These are phyloP conservation scores for Salvia hispanica DNA, from an alignment of 257 asterid genomes.

Conservation along the genomic window DNA sequence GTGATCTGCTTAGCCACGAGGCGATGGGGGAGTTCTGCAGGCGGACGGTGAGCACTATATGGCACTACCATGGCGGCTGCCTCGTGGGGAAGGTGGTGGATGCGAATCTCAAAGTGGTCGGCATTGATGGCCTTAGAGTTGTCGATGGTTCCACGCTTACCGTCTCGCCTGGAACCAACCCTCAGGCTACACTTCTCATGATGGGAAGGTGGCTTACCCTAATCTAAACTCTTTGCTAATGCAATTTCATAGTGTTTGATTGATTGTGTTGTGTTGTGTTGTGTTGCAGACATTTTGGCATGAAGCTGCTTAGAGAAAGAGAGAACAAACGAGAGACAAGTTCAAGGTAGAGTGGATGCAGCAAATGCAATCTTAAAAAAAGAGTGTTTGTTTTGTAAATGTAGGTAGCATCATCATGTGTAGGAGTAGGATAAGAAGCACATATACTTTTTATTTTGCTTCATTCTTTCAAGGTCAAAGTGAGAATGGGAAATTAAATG, in stretches of 20 bases:
- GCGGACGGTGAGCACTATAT: constrained; percentile 76
- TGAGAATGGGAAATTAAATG: too few species aligned
- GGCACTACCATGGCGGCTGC: constrained; percentile 99
- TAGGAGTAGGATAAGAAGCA: too few species aligned
- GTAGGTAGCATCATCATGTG: too few species aligned
- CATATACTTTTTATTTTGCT: too few species aligned
- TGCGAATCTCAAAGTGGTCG: constrained; percentile 53
- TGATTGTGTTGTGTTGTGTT: not conserved
- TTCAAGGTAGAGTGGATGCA: too few species aligned
- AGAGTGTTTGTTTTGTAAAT: too few species aligned
- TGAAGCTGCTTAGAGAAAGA: constrained; percentile 64
- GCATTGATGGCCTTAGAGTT: constrained; percentile 62
- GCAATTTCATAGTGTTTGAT: not conserved
- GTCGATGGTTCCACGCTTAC: constrained; percentile 76
- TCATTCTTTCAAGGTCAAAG: too few species aligned
- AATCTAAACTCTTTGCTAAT: not conserved
- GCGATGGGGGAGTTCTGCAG: constrained; percentile 73
- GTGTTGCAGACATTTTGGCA: constrained; percentile 53
- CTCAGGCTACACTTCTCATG: constrained; percentile 93
- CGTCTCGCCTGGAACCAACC: constrained; percentile 89
- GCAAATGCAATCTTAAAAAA: too few species aligned
- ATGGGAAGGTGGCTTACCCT: constrained; percentile 49
- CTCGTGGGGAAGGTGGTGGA: constrained; percentile 79
- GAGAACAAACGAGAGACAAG: too few species aligned
- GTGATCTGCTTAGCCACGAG: constrained; percentile 48